Evolutionary conservation across 352 stramenopile genomes (phyloP).

Genomic region (Pythium monospermum): DNA sequence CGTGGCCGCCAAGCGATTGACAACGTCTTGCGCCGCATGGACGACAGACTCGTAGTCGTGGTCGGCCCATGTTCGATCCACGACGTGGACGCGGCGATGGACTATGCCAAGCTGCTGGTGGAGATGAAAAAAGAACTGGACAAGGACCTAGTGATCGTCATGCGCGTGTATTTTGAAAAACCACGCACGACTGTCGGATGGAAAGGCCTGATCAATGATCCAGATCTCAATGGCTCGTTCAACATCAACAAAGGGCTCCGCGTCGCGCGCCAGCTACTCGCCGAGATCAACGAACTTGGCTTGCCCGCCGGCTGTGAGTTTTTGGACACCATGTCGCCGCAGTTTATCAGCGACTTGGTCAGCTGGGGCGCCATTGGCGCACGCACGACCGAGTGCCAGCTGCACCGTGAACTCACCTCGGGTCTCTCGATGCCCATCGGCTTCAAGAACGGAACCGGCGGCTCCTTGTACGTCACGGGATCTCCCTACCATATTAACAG

Average conservation of each 20-base stretch:
- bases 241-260: conserved; percentile 91
- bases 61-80: conserved; percentile 89
- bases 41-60: conserved; percentile 80
- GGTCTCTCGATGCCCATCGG: conserved; percentile 88
- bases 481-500: no score
- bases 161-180: conserved; percentile 92
- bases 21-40: conserved; percentile 73
- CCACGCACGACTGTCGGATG: conserved; percentile 86
- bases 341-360: conserved; percentile 88
- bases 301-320: conserved; percentile 85
- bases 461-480: conserved; percentile 42
- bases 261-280: conserved; percentile 75
- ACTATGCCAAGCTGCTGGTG: conserved; percentile 76
- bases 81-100: conserved; percentile 79
- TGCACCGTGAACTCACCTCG: conserved; percentile 87
- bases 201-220: conserved; percentile 91
- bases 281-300: conserved; percentile 83
- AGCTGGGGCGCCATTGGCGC: conserved; percentile 89
- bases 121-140: conserved; percentile 65
- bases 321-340: conserved; percentile 87
- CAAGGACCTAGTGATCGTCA: conserved; percentile 85
- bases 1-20: conserved; percentile 60
- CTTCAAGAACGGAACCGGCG: conserved; percentile 90
- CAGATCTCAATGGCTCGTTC: conserved; percentile 85
- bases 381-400: conserved; percentile 85